Evolutionary conservation across 2,329 filamentous ascomycete species (phyloP).

Genomic region (Plectosphaerella plurivora): DNA sequence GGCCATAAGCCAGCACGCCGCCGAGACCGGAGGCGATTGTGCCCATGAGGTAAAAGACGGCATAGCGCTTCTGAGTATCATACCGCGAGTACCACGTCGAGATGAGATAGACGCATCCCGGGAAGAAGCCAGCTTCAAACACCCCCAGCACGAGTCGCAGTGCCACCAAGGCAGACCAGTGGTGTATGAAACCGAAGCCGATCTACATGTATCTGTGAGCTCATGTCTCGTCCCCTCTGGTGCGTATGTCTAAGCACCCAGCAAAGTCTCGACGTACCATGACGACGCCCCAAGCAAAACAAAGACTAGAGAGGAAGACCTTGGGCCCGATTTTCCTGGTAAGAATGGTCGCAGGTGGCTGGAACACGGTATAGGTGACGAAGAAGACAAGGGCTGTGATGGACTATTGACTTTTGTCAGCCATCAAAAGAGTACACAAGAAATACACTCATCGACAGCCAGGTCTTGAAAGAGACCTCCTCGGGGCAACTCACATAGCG

Average conservation of each 20-base stretch:
- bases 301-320: conserved; percentile 13
- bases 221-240: too few relatives aligned
- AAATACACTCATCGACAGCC: background rate
- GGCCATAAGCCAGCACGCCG: background rate
- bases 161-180: conserved; percentile 9
- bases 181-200: conserved; percentile 16
- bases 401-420: conserved; percentile 5
- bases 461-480: background rate
- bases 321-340: conserved; percentile 13
- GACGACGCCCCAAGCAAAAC: conserved; percentile 18
- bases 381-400: conserved; percentile 13
- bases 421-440: background rate
- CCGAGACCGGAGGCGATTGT: background rate
- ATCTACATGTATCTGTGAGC: conserved; percentile 1
- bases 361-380: conserved; percentile 13
- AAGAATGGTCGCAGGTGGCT: conserved; percentile 12
- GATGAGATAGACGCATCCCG: conserved; percentile 26
- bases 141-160: conserved; percentile 10
- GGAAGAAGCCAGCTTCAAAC: conserved; percentile 24
- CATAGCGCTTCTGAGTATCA: background rate
- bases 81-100: conserved; percentile 21
- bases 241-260: background rate
- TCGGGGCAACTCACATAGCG: conserved; percentile 1
- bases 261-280: background rate
- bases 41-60: background rate